Evolutionary conservation across 306 rosid species (phyloP), one percentile per base, ranked within the genome.

Genomic region (Fragaria nilgerrensis): DNA sequence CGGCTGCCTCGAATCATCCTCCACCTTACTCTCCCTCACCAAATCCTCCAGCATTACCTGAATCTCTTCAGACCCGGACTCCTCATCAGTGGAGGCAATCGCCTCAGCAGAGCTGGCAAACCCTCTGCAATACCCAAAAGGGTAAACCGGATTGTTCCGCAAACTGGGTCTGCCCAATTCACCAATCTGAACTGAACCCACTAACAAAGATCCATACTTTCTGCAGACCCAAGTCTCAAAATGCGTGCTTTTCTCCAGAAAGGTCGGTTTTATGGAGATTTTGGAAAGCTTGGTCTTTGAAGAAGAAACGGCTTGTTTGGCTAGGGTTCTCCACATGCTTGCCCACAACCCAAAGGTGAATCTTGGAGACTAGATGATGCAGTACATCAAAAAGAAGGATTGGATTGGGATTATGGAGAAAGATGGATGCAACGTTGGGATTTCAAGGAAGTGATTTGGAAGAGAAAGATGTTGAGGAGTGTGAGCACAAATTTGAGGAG

Each of bases 71-170:
- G 88, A 82, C 7, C 90, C 87, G 7, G 93, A 84, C 15, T 90
- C 96, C 77, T 92, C 97, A 0, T 86, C 75, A 75, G 89, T 79
- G 0, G 94, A 86, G 37, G 82, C 88, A 61, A 90, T 75, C 0
- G 96, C 97, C 86, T 90, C 96, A 0, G 97, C 96, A 14, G 75
- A 90, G 11, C 59, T 86, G 12, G 91, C 93, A 52, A 87, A 81
- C 41, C 90, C 78, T 72, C 48, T 70, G 55, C 63, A 22, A 70
- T 53, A 62, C 43, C 73, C 82, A 72, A 67, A 80, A 84, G 73
- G 59, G 27, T 78, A 43, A 65, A 70, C 76, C 1, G 70, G 84
- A 37, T 37, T 37, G 76, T 75, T 75, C 75, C 43, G 17, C 10
- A 80, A 85, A 63, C 66, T 76, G 67, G 86, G 82, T 41, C 81